Percentiles rank a stretch among this genome's conserved stretches.
Conservation (phyloP, 805 yeast genomes). For the Starmerella floricola region DNA sequence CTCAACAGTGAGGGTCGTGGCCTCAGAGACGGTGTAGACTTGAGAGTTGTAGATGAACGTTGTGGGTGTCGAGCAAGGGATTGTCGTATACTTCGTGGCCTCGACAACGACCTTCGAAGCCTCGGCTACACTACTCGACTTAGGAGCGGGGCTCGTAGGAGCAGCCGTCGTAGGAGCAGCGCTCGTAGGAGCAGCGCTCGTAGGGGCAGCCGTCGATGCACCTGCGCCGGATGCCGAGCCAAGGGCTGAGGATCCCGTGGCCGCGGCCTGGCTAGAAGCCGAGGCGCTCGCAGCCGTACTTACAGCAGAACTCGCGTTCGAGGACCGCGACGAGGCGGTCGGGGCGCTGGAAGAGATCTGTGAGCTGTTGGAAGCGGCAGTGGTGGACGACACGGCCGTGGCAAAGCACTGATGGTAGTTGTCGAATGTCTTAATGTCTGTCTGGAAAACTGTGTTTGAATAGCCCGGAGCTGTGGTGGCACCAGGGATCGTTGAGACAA, state of each 20-base stretch:
- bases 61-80: slow-evolving; percentile 9
- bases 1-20: slow-evolving; percentile 14
- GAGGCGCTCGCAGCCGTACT: too few relatives aligned
- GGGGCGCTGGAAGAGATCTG: neutral
- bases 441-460: slow-evolving; percentile 1
- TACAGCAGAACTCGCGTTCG: too few relatives aligned
- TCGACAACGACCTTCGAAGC: neutral
- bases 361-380: neutral
- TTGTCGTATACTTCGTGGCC: slow-evolving; percentile 6
- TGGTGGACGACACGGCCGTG: neutral
- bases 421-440: neutral
- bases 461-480: slow-evolving; percentile 14
- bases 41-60: slow-evolving; percentile 8
- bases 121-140: neutral
- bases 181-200: neutral
- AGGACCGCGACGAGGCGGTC: too few relatives aligned
- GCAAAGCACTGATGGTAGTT: slow-evolving; percentile 1
- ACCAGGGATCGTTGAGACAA: slow-evolving; percentile 12
- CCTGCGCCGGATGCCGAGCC: neutral
- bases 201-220: neutral
- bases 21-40: slow-evolving; percentile 11
- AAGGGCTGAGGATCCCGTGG: too few relatives aligned
- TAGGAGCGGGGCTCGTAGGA: neutral
- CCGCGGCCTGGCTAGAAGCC: too few relatives aligned
- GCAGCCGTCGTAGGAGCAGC: neutral